Percentiles rank a stretch among this genome's conserved stretches.
phyloP scores from a whole-genome alignment of 2,329 filamentous ascomycete species.

The Xylariomycetidae sp. region DNA sequence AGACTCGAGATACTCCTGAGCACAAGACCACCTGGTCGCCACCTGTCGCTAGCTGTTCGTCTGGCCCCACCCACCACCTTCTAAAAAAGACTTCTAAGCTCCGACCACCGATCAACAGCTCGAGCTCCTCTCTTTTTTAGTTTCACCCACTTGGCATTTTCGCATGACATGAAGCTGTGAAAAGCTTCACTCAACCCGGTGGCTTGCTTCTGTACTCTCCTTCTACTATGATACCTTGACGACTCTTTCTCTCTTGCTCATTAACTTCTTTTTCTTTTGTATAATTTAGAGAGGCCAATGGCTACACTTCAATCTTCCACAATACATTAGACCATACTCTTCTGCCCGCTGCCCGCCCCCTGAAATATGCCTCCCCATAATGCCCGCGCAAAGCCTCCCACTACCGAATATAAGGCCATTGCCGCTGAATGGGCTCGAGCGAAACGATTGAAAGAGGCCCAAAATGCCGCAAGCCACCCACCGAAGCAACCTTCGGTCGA shows the following conservation, averaged over 20 bases:
- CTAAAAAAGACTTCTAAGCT: no score
- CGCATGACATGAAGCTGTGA: no score
- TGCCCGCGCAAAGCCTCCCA: constrained; percentile 19
- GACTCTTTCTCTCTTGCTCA: constrained; percentile 1
- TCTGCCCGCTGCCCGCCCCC: constrained; percentile 7
- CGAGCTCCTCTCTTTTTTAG: no score
- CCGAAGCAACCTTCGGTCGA: constrained; percentile 32
- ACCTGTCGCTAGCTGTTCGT: no score
- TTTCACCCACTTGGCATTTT: no score
- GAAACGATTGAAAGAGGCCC: constrained; percentile 42
- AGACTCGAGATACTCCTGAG: no score
- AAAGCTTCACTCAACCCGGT: no score
- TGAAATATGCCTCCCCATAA: constrained; percentile 25
- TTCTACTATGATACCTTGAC: no score
- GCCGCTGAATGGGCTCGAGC: constrained; percentile 50
- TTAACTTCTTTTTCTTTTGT: neutral
- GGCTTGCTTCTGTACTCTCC: no score
- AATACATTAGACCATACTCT: constrained; percentile 10
- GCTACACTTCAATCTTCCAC: constrained; percentile 12
- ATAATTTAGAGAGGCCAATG: constrained; percentile 19
- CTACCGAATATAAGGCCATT: constrained; percentile 47
- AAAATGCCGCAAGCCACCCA: constrained; percentile 31
- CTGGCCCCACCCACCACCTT: no score
- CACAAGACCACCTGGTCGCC: no score
- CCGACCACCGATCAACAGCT: no score